Base-by-base conservation (phyloP, 495 filamentous ascomycete species). In the Cladorrhinum samala region DNA sequence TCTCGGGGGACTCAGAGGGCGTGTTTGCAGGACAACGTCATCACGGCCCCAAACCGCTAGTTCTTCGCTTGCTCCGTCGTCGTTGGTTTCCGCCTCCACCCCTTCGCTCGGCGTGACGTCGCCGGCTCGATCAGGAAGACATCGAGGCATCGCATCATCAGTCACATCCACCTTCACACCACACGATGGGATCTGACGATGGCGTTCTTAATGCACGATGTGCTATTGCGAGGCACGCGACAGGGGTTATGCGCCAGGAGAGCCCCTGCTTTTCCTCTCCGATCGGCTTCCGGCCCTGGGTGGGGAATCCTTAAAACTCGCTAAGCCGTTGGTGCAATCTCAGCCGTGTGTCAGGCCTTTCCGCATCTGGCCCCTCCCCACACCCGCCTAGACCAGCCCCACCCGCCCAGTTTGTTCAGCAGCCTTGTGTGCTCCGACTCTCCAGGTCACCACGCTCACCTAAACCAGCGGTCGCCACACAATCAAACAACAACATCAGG, bases 301-400 rank as follows among this genome's bases (percentile, higher is more conserved):
- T 55, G 50, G 30, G 30, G 50, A 38, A 55, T 50, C 62, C 60
- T 67, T 67, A 53, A 70, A 70, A 70, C 68, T 69, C 68, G 68
- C 64, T 63, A 69, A 65, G 50, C 54, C 23, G 52, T 60, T 67
- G 64, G 66, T 49, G 63, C 60, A 64, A 64, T 64, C 66, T 70
- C 68, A 70, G 59, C 57, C 49, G 51, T 60, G 68, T 70, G 36
- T 70, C 68, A 70, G 57, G 42, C 66, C 58, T 68, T 67, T 9
- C 68, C 64, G 9, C 41, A 61, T 67, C 53, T 24, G 51, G 59
- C 16, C 46, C 24, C 50, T n/a, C n/a, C 33, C 47, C 57, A 49
- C 57, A 58, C 55, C 17, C 17, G 42, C 51, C 50, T 30, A 58
- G 51, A 50, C 56, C 55, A 18, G 36, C 23, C 37, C 45, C n/a